These are phyloP conservation scores for Diplodia corticola DNA, from an alignment of 2,329 filamentous ascomycete species.

Conservation along the genomic window DNA sequence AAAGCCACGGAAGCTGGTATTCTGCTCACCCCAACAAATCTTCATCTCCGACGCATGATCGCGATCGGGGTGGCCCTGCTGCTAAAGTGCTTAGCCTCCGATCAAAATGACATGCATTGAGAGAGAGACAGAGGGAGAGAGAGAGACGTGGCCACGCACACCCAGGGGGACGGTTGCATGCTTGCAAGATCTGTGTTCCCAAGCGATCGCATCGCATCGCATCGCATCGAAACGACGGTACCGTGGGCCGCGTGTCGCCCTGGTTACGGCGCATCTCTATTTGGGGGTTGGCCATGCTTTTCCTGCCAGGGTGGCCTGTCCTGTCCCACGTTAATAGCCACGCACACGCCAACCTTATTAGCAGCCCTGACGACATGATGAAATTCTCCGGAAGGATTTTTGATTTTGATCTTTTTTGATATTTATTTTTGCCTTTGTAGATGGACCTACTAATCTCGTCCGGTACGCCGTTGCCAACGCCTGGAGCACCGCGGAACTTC, in stretches of 20 bases:
- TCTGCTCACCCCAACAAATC: not conserved
- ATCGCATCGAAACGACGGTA: not conserved
- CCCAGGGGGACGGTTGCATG: not conserved
- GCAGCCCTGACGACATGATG: not conserved
- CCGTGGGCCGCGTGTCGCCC: not conserved
- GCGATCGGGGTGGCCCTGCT: not conserved
- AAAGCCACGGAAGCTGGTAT: not conserved
- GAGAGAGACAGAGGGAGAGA: too few relatives aligned
- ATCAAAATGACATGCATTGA: not conserved
- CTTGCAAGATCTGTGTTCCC: not conserved
- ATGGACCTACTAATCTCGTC: not conserved
- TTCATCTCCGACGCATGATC: not conserved
- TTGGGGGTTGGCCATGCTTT: not conserved
- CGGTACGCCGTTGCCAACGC: not conserved
- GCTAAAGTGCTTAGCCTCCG: not conserved
- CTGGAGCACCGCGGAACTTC: too few relatives aligned
- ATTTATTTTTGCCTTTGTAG: not conserved
- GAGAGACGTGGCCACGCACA: not conserved
- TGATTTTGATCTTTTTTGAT: not conserved
- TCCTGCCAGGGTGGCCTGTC: not conserved
- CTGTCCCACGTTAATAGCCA: not conserved
- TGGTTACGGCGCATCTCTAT: not conserved
- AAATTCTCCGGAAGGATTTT: not conserved
- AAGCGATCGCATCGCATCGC: not conserved
- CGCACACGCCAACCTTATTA: conserved; percentile 11